These are phyloP conservation scores for Aaosphaeria pasadenensis DNA, from an alignment of 2,329 filamentous ascomycete species.

Conservation along the genomic window DNA sequence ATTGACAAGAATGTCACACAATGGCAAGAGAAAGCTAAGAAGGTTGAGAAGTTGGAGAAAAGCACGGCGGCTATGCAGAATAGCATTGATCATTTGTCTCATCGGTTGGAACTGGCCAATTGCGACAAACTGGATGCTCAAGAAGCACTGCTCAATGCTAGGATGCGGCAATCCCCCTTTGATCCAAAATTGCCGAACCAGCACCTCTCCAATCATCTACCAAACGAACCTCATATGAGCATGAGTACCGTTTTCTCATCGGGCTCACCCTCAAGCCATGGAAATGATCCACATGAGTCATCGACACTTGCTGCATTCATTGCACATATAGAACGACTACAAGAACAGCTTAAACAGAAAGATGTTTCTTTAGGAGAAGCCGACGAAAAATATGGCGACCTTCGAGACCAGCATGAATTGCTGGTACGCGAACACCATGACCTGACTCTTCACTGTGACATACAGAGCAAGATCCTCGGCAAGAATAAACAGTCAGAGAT, in stretches of 20 bases:
- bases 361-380: conserved; percentile 21
- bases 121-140: conserved; percentile 41
- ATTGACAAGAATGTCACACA: conserved; percentile 29
- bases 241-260: conserved; percentile 29
- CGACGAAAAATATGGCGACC: conserved; percentile 15
- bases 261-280: conserved; percentile 11
- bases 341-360: conserved; percentile 30
- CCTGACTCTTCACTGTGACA: conserved; percentile 22
- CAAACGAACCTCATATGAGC: conserved; percentile 15
- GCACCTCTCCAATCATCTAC: background rate
- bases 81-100: conserved; percentile 37
- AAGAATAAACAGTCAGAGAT: conserved; percentile 23
- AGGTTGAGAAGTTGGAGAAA: conserved; percentile 23
- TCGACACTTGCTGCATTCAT: conserved; percentile 22
- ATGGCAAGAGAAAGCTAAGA: conserved; percentile 23
- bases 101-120: conserved; percentile 39
- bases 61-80: conserved; percentile 31
- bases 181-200: conserved; percentile 13
- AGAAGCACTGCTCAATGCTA: conserved; percentile 32
- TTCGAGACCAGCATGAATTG: conserved; percentile 15
- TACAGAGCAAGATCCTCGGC: conserved; percentile 24
- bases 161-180: conserved; percentile 23
- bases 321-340: conserved; percentile 28
- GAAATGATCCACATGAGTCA: conserved; percentile 16
- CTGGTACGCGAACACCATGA: conserved; percentile 21